Percentiles rank a stretch among this genome's conserved stretches.
Conservation (phyloP, 176 grass and related monocot genomes). For the Carex scoparia region DNA sequence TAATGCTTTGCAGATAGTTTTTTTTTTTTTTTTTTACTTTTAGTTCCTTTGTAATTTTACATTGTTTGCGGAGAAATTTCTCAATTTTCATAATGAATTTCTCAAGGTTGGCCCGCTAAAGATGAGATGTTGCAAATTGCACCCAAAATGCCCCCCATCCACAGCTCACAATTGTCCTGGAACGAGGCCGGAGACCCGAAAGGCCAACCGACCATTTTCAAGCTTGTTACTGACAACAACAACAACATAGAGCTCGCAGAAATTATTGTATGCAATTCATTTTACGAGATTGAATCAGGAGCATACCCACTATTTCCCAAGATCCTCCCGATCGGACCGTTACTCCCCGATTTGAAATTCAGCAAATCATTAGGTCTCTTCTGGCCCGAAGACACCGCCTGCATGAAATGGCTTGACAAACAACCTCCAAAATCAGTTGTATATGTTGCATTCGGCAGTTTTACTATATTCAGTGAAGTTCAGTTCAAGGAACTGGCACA, state of each 20-base stretch:
- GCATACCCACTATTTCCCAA: conserved; percentile 25
- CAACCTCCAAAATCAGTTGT: conserved; percentile 33
- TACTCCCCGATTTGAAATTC: conserved; percentile 16
- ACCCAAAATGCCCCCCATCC: conserved; percentile 32
- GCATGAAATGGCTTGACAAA: conserved; percentile 44
- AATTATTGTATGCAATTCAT: conserved; percentile 54
- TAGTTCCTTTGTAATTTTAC: too few species aligned
- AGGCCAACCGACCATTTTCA: conserved; percentile 38
- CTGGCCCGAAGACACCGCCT: conserved; percentile 43
- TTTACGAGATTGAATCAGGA: conserved; percentile 38
- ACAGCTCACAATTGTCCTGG: conserved; percentile 39
- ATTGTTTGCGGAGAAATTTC: too few species aligned
- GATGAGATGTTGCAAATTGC: conserved; percentile 40
- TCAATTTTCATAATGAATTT: background rate
- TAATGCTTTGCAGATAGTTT: too few species aligned
- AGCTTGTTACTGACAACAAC: conserved; percentile 33
- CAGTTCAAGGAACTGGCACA: conserved; percentile 52
- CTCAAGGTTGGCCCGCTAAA: conserved; percentile 29
- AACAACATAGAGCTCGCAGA: conserved; percentile 31
- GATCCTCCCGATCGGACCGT: conserved; percentile 36
- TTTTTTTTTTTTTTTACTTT: too few species aligned
- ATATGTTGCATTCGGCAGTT: conserved; percentile 66
- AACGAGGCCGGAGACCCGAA: conserved; percentile 27
- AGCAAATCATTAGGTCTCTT: conserved; percentile 37
- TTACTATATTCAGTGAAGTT: conserved; percentile 28